Conservation (phyloP, 2,329 filamentous ascomycete species). For the Corniculantispora saksenae region DNA sequence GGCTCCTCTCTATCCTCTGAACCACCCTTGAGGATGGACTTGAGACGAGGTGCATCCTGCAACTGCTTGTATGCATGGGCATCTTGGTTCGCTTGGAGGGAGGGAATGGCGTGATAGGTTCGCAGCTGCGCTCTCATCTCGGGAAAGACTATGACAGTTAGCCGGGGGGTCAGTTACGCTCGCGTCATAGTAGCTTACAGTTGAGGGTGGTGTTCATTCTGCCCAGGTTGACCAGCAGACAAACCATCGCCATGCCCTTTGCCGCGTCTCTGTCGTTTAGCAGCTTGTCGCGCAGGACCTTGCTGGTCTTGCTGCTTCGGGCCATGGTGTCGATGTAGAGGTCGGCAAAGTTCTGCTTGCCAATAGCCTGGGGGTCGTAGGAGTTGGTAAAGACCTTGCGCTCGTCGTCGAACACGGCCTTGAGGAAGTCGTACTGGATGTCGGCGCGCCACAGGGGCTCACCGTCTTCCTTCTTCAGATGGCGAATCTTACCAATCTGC, state of each 20-base stretch:
- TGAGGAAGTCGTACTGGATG: conserved; percentile 86
- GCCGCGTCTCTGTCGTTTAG: conserved; percentile 88
- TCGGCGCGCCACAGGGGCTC: conserved; percentile 84
- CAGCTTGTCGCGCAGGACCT: conserved; percentile 95
- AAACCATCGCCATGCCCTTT: conserved; percentile 99
- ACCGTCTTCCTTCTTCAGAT: conserved; percentile 86
- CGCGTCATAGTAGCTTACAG: conserved; percentile 58
- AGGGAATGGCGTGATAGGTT: conserved; percentile 97
- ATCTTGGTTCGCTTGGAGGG: conserved; percentile 90
- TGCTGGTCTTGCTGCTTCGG: conserved; percentile 97
- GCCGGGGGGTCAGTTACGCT: conserved; percentile 15
- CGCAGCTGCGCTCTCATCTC: conserved; percentile 98
- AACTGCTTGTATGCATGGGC: conserved; percentile 96
- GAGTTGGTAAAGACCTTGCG: conserved; percentile 83
- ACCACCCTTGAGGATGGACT: conserved; percentile 95
- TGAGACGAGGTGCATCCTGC: conserved; percentile 91
- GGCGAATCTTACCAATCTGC: conserved; percentile 70
- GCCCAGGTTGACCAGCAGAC: conserved; percentile 92
- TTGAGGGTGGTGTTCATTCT: conserved; percentile 99
- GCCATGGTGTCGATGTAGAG: conserved; percentile 99
- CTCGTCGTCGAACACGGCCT: conserved; percentile 76
- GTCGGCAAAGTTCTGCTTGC: conserved; percentile 83
- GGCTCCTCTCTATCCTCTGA: conserved; percentile 89
- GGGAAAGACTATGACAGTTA: conserved; percentile 75
- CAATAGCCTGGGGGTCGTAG: conserved; percentile 64